Evolutionary conservation across 2,329 filamentous ascomycete species (phyloP), one percentile per base, ranked within the genome.

Genomic region (Simplicillium sp.): DNA sequence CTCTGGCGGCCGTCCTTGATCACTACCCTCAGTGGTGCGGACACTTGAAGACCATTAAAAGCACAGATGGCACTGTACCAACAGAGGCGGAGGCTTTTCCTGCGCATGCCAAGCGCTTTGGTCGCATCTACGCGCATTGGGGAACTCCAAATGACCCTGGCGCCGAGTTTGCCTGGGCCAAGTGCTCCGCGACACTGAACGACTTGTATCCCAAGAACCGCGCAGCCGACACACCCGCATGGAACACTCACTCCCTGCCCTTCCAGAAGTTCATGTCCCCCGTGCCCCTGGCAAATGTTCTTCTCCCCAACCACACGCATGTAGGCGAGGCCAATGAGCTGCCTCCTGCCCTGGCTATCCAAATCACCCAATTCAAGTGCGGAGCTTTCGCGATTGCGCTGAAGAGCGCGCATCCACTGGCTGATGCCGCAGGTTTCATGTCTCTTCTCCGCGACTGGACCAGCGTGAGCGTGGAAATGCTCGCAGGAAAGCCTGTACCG

Each of bases 361-460:
- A 54, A 29, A 13, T 52, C 1, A 56, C 54, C 0, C 29, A 49
- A 2, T 7, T 54, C 3, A 44, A 48, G 1, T 54, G 52, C 3
- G 50, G 50, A 1, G 54, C 47, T 1, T 49, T 53, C 17, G 41
- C 44, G 1, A 11, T 56, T 0, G 45, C 47, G 1, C 7, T 47
- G 3, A 53, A 52, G 9, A 46, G 39, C 3, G 34, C 45, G 1
- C 54, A 56, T 43, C 49, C 48, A 15, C 37, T 56, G 1, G 52
- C 52, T 9, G 54, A 56, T 33, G 49, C 48, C 4, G 46, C 48
- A 0, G 42, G 45, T 2, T 37, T 56, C 1, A 31, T 53, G 2
- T 4, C 37, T 3, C 43, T 56, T 4, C 20, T 55, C 3, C 50
- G 48, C 11, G 46, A 52, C 11, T 55, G 53, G 52, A 50, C 52